Percentiles rank a stretch among this genome's conserved stretches.
Evolutionary conservation across 371 early-diverging fungal species (phyloP).

Genomic region (Syncephalastrum monosporum): DNA sequence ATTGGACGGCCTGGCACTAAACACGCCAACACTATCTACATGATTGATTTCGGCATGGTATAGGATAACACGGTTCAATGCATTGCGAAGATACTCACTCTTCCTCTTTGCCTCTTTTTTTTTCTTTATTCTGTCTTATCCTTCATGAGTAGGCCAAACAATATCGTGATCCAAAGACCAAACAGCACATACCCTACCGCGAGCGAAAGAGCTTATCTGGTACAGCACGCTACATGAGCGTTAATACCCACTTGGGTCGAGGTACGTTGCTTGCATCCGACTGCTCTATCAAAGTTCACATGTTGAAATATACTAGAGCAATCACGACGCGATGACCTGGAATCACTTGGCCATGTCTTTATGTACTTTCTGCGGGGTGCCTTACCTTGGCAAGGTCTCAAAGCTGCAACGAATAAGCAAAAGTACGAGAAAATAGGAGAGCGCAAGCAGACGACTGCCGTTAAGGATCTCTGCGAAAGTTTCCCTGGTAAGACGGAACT

Average conservation of each 20-base stretch:
- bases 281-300: neutral
- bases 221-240: slow-evolving; percentile 91
- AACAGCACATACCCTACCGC: slow-evolving; percentile 81
- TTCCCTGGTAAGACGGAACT: slow-evolving; percentile 53
- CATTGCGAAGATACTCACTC: no score
- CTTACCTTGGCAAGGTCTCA: slow-evolving; percentile 93
- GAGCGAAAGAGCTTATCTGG: slow-evolving; percentile 85
- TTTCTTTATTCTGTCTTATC: no score
- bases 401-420: slow-evolving; percentile 89
- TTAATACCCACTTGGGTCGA: slow-evolving; percentile 87
- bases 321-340: slow-evolving; percentile 92
- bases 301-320: slow-evolving; percentile 57
- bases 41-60: slow-evolving; percentile 90
- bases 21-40: slow-evolving; percentile 53
- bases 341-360: slow-evolving; percentile 90
- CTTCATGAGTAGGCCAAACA: slow-evolving; percentile 55
- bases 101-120: no score
- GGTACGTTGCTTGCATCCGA: slow-evolving; percentile 12
- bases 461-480: slow-evolving; percentile 77
- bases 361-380: slow-evolving; percentile 90
- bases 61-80: no score
- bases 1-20: slow-evolving; percentile 69
- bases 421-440: slow-evolving; percentile 93
- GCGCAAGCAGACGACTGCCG: slow-evolving; percentile 76
- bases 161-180: slow-evolving; percentile 81